Evolutionary conservation across 768 basidiomycete species (phyloP).

Genomic region (Mycena latifolia): DNA sequence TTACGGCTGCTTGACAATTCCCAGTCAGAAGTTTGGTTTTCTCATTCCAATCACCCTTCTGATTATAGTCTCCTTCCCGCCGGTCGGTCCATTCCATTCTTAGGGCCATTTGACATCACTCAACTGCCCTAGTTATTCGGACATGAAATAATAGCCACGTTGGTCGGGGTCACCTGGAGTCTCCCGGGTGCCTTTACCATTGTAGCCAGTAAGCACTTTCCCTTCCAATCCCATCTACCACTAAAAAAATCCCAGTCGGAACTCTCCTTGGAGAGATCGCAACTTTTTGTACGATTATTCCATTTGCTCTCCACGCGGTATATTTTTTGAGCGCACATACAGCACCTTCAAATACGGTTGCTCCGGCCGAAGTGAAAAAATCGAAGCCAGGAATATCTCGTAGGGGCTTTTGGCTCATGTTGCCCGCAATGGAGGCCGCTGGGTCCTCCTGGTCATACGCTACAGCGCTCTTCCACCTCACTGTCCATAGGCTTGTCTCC

Average conservation of each 20-base stretch:
- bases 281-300: constrained; percentile 65
- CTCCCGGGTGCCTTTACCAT: constrained; percentile 60
- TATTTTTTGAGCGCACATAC: not conserved
- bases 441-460: constrained; percentile 64
- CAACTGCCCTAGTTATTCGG: constrained; percentile 69
- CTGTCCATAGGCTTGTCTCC: constrained; percentile 20
- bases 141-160: constrained; percentile 45
- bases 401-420: constrained; percentile 55
- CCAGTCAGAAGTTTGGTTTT: constrained; percentile 56
- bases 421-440: constrained; percentile 77
- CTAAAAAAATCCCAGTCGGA: constrained; percentile 48
- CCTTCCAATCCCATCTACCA: not conserved
- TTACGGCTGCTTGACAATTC: constrained; percentile 20
- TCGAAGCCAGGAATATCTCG: constrained; percentile 49
- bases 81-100: too few relatives aligned
- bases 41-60: constrained; percentile 69
- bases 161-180: constrained; percentile 17
- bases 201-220: constrained; percentile 46
- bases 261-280: constrained; percentile 74
- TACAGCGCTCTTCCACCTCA: constrained; percentile 52
- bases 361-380: constrained; percentile 62
- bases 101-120: too few relatives aligned
- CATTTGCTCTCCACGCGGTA: not conserved
- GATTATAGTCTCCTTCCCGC: constrained; percentile 48
- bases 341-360: constrained; percentile 73